Base-by-base conservation (phyloP, 2,329 filamentous ascomycete genomes). In the Passalora sequoiae region DNA sequence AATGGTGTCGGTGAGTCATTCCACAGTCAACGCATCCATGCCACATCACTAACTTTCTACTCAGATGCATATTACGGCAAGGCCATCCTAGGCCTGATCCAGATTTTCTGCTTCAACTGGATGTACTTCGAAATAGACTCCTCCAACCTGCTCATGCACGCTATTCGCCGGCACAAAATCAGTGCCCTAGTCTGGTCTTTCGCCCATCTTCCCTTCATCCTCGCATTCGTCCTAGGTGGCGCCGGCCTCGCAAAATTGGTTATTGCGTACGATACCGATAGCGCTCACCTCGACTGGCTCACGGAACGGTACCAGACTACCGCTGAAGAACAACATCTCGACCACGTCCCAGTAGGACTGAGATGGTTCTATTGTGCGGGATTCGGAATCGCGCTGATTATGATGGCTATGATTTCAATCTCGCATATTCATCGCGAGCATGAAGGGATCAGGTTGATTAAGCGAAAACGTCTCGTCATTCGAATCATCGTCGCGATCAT, bases 301-400 rank as follows among this genome's bases (percentile, higher is more conserved):
- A 74, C 72, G 5, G 70, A 74, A 20, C 59, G 66, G 10, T 81
- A 80, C 55, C 62, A 67, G 15, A 61, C 63, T 1, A 69, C 70
- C 33, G 74, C 75, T 1, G 72, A 75, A 42, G 33, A 36, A 24
- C 17, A 36, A 9, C 33, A 36, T n/a, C 33, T 36, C 4, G 61
- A 63, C 0, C 65, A 76, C n/a, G 64, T 83, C n/a, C 57, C 66
- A 4, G 47, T 61, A 6, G 78, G 76, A 2, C 67, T 81, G 13
- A 70, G 77, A 10, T 80, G 77, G 69, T 83, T 78, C 61, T 83
- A 83, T 60, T 83, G 78, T 59, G 71, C 68, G n/a, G 80, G 80
- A 1, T 67, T 82, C 2, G 77, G 74, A 17, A 63, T 78, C 10
- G 70, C 77, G 0, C 62, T 83, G 4, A 57, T 73, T 8, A 71